phyloP scores from a whole-genome alignment of 78 protist genomes.

The Chrysochromulina tobinii region DNA sequence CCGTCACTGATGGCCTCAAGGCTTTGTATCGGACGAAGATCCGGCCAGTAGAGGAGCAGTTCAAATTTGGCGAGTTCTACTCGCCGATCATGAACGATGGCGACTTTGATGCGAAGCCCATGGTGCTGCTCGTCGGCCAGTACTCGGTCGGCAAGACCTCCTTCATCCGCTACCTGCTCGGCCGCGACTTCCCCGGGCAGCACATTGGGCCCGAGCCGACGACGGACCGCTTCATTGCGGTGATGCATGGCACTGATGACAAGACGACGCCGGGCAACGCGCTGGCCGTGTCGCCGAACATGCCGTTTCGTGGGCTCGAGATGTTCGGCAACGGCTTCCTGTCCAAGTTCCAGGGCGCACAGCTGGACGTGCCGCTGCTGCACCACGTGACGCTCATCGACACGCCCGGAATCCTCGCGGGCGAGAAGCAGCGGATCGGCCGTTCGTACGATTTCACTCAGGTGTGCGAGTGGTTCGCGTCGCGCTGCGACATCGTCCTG shows the following conservation, averaged over 20 bases:
- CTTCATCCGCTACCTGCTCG: conserved; percentile 52
- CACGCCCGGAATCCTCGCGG: conserved; percentile 88
- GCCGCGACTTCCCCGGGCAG: conserved; percentile 41
- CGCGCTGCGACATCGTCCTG: conserved; percentile 78
- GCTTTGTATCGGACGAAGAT: background rate
- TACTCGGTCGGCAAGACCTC: conserved; percentile 68
- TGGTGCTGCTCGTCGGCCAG: conserved; percentile 78
- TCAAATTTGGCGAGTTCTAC: conserved; percentile 14
- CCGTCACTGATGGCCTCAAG: conserved; percentile 32
- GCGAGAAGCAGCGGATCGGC: conserved; percentile 80
- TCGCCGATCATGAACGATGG: background rate
- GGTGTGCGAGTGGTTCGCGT: conserved; percentile 84
- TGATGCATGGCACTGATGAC: conserved; percentile 83
- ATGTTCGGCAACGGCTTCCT: conserved; percentile 76
- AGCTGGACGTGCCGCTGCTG: background rate
- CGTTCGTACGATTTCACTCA: conserved; percentile 68
- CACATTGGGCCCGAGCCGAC: conserved; percentile 90
- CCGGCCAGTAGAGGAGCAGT: background rate
- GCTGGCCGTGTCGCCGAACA: conserved; percentile 64
- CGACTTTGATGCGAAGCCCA: conserved; percentile 54
- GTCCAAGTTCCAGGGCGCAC: conserved; percentile 34
- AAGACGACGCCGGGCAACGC: conserved; percentile 78
- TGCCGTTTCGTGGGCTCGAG: conserved; percentile 79
- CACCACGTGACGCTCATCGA: conserved; percentile 67
- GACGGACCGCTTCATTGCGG: conserved; percentile 88